A percentile compares a stretch with the other conserved stretches of the same genome.
Evolutionary conservation across 805 yeast species (phyloP).

Genomic region (Torulaspora quercuum): DNA sequence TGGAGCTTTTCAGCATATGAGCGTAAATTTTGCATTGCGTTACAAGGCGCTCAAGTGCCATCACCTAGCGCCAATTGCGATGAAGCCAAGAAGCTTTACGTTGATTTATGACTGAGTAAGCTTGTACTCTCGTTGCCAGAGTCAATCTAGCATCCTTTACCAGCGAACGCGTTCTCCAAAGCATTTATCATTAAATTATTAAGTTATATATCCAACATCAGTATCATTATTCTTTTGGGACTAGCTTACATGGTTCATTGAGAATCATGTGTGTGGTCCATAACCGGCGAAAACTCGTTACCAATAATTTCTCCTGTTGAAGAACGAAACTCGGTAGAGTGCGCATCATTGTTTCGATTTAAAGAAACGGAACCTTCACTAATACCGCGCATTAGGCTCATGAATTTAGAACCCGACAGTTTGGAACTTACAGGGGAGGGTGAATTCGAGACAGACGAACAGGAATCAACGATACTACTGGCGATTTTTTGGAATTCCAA

Average conservation of each 20-base stretch:
- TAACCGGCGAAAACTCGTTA: slow-evolving; percentile 28
- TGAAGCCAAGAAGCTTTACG: too few species aligned
- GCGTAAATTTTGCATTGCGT: too few species aligned
- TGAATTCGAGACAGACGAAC: slow-evolving; percentile 14
- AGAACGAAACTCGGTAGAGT: slow-evolving; percentile 24
- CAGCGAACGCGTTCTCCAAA: too few species aligned
- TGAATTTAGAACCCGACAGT: slow-evolving; percentile 30
- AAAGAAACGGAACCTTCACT: slow-evolving; percentile 34
- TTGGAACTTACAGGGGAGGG: slow-evolving; percentile 20
- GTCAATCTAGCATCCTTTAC: too few species aligned
- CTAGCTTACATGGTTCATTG: not conserved
- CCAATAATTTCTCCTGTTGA: slow-evolving; percentile 31
- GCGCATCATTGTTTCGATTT: slow-evolving; percentile 11
- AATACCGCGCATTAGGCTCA: slow-evolving; percentile 31
- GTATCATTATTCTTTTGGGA: slow-evolving; percentile 6
- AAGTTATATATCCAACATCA: slow-evolving; percentile 6
- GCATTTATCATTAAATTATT: slow-evolving; percentile 1
- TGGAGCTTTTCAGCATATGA: too few species aligned
- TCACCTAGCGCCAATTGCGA: too few species aligned
- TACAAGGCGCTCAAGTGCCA: too few species aligned
- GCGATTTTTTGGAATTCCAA: slow-evolving; percentile 29
- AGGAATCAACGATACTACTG: slow-evolving; percentile 23
- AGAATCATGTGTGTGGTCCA: slow-evolving; percentile 14
- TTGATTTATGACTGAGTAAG: too few species aligned
- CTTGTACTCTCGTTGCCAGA: too few species aligned